phyloP scores from a whole-genome alignment of 371 early-diverging fungal species.

The Apophysomyces trapeziformis region DNA sequence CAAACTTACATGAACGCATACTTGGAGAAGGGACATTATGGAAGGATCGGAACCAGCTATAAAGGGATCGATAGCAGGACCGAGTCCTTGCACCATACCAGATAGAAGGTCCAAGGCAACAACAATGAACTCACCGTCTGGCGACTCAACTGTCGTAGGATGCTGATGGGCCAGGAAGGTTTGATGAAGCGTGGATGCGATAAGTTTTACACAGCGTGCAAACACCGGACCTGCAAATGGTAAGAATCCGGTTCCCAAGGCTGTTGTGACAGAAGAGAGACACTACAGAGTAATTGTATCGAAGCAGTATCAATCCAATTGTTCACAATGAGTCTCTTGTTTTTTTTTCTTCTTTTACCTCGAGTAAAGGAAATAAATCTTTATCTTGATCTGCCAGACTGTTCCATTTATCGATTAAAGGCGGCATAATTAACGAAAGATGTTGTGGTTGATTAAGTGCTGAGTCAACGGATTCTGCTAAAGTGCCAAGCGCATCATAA shows the following conservation, averaged over 20 bases:
- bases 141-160: constrained; percentile 57
- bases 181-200: constrained; percentile 65
- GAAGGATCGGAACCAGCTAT: constrained; percentile 68
- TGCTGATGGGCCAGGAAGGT: constrained; percentile 33
- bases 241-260: constrained; percentile 82
- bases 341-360: constrained; percentile 47
- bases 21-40: constrained; percentile 70
- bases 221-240: constrained; percentile 84
- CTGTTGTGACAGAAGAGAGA: constrained; percentile 84
- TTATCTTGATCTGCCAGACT: constrained; percentile 76
- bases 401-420: constrained; percentile 85
- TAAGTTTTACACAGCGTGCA: constrained; percentile 82
- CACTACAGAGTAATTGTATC: constrained; percentile 52
- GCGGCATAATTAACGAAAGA: constrained; percentile 82
- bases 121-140: constrained; percentile 88
- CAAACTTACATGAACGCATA: constrained; percentile 75
- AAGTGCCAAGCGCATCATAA: constrained; percentile 93
- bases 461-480: constrained; percentile 88
- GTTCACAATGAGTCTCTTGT: too few relatives aligned
- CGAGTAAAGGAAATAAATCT: constrained; percentile 91
- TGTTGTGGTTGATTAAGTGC: constrained; percentile 79
- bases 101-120: constrained; percentile 90
- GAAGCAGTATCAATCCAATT: background rate
- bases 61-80: constrained; percentile 67
- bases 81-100: constrained; percentile 90